Conservation (phyloP, 225 moss, liverwort and hornwort species). For the Neckera pumila region DNA sequence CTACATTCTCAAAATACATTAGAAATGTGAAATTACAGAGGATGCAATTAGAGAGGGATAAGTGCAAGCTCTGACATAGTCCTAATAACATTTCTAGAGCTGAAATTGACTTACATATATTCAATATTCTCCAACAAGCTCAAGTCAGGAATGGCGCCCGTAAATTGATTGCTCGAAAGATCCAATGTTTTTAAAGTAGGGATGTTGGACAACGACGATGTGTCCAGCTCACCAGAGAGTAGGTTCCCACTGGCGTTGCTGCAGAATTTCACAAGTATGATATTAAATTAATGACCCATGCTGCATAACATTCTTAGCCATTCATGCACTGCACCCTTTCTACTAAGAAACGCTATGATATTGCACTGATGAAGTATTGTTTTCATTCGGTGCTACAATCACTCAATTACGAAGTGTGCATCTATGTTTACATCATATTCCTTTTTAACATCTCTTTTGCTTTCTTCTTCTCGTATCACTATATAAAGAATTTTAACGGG, state of each 20-base stretch:
- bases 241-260: conserved; percentile 25
- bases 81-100: not conserved
- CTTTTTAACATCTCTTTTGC: not conserved
- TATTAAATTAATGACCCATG: not conserved
- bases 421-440: not conserved
- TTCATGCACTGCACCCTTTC: not conserved
- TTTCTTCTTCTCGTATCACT: not conserved
- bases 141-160: conserved; percentile 25
- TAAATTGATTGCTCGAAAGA: conserved; percentile 29
- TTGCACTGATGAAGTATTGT: not conserved
- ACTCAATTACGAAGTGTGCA: not conserved
- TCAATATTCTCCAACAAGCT: conserved; percentile 10
- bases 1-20: not conserved
- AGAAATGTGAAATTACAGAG: not conserved
- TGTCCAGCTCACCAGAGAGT: conserved; percentile 8
- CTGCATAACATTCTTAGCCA: not conserved
- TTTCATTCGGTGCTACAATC: not conserved
- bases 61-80: not conserved
- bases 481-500: not conserved
- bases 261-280: not conserved
- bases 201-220: conserved; percentile 5
- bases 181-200: conserved; percentile 15
- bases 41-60: not conserved
- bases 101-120: conserved; percentile 4
- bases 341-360: not conserved